Base-by-base conservation (phyloP, 352 stramenopile species). In the Phytophthora europaea region DNA sequence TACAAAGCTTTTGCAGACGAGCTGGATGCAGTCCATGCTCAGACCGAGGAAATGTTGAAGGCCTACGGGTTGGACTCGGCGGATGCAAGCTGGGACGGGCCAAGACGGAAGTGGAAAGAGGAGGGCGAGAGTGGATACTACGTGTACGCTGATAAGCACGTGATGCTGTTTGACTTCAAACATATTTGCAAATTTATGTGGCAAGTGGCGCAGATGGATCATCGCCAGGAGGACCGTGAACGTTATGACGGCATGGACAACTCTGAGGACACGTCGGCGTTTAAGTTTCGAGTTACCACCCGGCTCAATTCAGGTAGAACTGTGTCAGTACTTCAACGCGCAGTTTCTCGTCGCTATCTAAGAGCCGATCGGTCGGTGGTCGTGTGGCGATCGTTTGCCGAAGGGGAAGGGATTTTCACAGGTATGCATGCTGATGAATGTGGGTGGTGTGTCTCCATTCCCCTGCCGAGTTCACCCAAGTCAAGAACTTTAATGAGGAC, bases 381-480 rank as follows among this genome's bases (percentile, higher is more conserved):
- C 9, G 53, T 70, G 22, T 74, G 67, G 67, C 20, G 67, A 26
- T 70, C 60, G 22, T 65, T 74, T 26, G 50, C 40, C 7, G 67
- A 74, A 56, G 67, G 67, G 2, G 67, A 74, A 26, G 67, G 67
- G 2, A 55, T 74, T 20, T 74, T 70, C 40, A 28, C 34, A 3
- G 67, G 67, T 6, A 76, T 76, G 69, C 69, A 76, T 16, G 55
- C 69, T 4, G 69, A 76, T 51, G 69, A 76, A 45, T 31, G 22
- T 15, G 69, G 69, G 0, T 72, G 62, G 63, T 67, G 55, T 23
- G 26, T 72, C 1, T 58, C 56, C 8, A 36, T 54, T 47, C 69
- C 69, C 1, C 26, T 64, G 23, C 34, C 63, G 4, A 59, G 15
- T 13, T 38, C 51, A 5, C 31, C 56, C 0, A n/a, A 63, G 10